Percentiles rank a stretch among this genome's conserved stretches.
These are phyloP conservation scores for Nigrospora sphaerica DNA, from an alignment of 2,329 filamentous ascomycete species.

Conservation along the genomic window DNA sequence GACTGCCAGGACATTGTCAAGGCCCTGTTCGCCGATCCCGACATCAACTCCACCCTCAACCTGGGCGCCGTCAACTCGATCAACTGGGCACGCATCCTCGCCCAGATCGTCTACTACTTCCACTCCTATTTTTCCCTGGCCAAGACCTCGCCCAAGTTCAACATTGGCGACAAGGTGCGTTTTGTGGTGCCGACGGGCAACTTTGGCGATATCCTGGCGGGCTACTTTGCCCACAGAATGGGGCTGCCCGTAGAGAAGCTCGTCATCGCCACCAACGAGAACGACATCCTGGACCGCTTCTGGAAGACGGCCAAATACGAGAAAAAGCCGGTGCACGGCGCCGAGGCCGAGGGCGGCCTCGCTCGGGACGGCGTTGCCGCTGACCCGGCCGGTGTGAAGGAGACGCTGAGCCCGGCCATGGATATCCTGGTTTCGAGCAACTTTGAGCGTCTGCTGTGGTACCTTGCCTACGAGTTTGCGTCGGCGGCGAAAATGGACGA, in stretches of 20 bases:
- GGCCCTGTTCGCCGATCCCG: conserved; percentile 77
- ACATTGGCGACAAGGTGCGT: conserved; percentile 62
- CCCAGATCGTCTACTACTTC: conserved; percentile 97
- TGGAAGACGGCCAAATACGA: conserved; percentile 87
- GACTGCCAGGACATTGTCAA: conserved; percentile 98
- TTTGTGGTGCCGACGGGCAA: conserved; percentile 94
- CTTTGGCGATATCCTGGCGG: conserved; percentile 86
- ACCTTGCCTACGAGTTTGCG: conserved; percentile 70
- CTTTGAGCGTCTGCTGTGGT: conserved; percentile 95
- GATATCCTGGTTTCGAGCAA: conserved; percentile 95
- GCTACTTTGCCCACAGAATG: conserved; percentile 89
- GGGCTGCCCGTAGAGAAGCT: conserved; percentile 83
- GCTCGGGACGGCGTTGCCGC: conserved; percentile 54
- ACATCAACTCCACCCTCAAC: conserved; percentile 74
- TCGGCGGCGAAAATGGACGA: conserved; percentile 53
- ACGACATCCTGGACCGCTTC: conserved; percentile 94
- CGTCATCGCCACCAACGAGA: conserved; percentile 91
- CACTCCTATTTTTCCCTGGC: conserved; percentile 82
- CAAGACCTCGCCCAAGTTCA: conserved; percentile 51
- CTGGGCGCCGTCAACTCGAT: conserved; percentile 95
- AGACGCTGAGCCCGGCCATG: conserved; percentile 93
- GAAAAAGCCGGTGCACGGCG: conserved; percentile 63
- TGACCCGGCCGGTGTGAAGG: conserved; percentile 71
- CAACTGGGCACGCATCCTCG: conserved; percentile 91
- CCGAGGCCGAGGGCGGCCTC: conserved; percentile 56